Evolutionary conservation across 1,139 yeast genomes (phyloP).

Genomic region (Geotrichum histeridarum): DNA sequence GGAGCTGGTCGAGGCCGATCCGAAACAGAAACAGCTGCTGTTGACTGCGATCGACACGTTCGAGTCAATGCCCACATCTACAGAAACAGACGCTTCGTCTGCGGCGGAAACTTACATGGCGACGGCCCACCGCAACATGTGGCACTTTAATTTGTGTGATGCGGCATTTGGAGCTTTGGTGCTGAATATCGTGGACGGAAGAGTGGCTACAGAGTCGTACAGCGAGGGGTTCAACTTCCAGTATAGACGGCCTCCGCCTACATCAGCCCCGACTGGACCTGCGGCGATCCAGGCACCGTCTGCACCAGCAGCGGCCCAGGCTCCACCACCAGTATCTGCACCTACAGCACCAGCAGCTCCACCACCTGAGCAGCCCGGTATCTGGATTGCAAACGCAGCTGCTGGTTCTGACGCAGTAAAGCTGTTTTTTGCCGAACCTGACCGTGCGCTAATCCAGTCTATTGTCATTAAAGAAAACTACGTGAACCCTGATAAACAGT

Average conservation of each 20-base stretch:
- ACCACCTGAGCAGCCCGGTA: slow-evolving; percentile 31
- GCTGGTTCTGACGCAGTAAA: slow-evolving; percentile 35
- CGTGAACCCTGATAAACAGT: slow-evolving; percentile 31
- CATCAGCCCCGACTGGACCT: background rate
- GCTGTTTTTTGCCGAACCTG: slow-evolving; percentile 34
- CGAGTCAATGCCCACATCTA: slow-evolving; percentile 56
- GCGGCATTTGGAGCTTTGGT: slow-evolving; percentile 44
- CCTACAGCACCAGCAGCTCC: background rate
- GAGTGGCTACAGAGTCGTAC: slow-evolving; percentile 41
- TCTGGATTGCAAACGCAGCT: slow-evolving; percentile 40
- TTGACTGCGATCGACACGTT: slow-evolving; percentile 57
- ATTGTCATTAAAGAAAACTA: slow-evolving; percentile 31
- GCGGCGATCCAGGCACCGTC: slow-evolving; percentile 5
- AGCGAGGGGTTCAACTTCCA: slow-evolving; percentile 50
- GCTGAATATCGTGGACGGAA: slow-evolving; percentile 41
- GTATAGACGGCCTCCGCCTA: slow-evolving; percentile 33
- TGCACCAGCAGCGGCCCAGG: slow-evolving; percentile 3
- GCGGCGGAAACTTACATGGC: slow-evolving; percentile 40
- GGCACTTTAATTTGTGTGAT: slow-evolving; percentile 76
- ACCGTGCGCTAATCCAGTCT: slow-evolving; percentile 33
- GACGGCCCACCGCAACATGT: slow-evolving; percentile 61
- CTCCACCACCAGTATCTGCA: background rate
- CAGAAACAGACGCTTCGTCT: slow-evolving; percentile 3
- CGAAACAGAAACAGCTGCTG: slow-evolving; percentile 38
- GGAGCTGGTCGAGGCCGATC: slow-evolving; percentile 36